Percentiles rank a stretch among this genome's conserved stretches.
phyloP scores from a whole-genome alignment of 306 rosid species.

The Astragalus glycyphyllos region DNA sequence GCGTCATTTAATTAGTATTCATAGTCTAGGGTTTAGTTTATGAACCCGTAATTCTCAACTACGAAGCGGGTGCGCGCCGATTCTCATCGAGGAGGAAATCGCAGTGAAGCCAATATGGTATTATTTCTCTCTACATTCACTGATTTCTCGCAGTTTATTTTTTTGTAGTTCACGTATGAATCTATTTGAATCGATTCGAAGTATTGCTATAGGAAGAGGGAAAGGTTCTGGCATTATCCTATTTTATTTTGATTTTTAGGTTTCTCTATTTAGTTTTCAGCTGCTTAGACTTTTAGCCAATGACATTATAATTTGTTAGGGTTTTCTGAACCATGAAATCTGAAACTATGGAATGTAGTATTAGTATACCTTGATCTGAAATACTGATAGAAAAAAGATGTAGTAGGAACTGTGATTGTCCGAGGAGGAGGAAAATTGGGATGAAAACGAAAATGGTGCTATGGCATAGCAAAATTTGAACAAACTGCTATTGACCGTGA shows the following conservation, averaged over 20 bases:
- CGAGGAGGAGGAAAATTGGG: neutral
- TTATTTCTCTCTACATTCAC: slow-evolving; percentile 8
- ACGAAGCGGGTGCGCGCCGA: slow-evolving; percentile 24
- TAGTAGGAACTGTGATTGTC: neutral
- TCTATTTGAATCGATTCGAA: neutral
- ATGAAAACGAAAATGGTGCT: too few species aligned
- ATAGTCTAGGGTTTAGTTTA: slow-evolving; percentile 20
- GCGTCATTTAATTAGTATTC: slow-evolving; percentile 6
- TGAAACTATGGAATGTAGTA: neutral
- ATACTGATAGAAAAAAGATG: neutral
- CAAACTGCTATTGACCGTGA: too few species aligned
- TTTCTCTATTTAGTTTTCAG: neutral
- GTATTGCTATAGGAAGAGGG: neutral
- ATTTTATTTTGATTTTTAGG: neutral
- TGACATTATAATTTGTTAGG: neutral
- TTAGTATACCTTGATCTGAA: neutral
- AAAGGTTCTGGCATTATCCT: neutral
- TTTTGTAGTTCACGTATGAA: neutral
- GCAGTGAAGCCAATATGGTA: slow-evolving; percentile 29
- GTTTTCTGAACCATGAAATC: neutral
- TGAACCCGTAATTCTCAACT: slow-evolving; percentile 30
- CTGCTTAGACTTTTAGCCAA: neutral
- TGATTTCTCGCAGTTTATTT: neutral
- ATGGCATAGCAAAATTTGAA: too few species aligned
- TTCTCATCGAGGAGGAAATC: neutral